Conservation (phyloP, 805 yeast genomes). For the Zygotorulaspora sp. region DNA sequence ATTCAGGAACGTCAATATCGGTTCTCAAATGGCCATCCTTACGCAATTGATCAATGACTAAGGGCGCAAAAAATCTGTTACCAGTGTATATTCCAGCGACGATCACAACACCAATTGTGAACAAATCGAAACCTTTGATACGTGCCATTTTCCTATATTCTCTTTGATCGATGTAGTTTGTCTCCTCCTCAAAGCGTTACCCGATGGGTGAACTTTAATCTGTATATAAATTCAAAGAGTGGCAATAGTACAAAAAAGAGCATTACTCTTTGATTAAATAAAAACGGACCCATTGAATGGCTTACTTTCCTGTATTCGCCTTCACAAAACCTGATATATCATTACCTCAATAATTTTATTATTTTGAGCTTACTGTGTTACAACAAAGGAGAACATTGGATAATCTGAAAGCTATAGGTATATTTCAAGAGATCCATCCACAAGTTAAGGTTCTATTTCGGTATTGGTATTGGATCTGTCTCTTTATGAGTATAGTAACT, state of each 20-base stretch:
- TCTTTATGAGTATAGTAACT: neutral
- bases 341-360: too few relatives aligned
- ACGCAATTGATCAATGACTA: constrained; percentile 59
- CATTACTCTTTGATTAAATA: too few relatives aligned
- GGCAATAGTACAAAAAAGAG: too few relatives aligned
- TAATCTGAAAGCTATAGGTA: too few relatives aligned
- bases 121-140: constrained; percentile 28
- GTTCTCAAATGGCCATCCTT: constrained; percentile 61
- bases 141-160: constrained; percentile 25
- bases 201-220: constrained; percentile 2
- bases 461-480: neutral
- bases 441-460: too few relatives aligned
- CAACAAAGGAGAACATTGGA: too few relatives aligned
- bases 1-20: constrained; percentile 55
- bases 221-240: too few relatives aligned
- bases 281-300: neutral
- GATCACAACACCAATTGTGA: constrained; percentile 26
- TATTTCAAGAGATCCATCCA: too few relatives aligned
- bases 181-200: neutral
- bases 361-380: too few relatives aligned
- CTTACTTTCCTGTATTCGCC: too few relatives aligned
- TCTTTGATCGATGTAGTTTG: constrained; percentile 1
- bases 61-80: constrained; percentile 66
- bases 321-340: too few relatives aligned
- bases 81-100: constrained; percentile 46